Conservation (phyloP, 1,139 yeast genomes). For the Geotrichum candidum region DNA sequence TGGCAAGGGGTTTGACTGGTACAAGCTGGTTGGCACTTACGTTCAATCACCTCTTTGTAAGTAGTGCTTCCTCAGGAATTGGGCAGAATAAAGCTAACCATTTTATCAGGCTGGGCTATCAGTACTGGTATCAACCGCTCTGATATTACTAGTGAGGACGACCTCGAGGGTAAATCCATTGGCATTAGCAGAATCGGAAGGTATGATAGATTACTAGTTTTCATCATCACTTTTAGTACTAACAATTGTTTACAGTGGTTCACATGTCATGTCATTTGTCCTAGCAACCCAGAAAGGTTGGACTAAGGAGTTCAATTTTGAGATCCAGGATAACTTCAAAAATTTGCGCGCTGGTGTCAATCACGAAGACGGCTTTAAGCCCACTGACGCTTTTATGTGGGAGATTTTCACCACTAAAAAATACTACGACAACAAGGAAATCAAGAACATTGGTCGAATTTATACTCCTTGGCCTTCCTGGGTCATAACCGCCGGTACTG, state of each 20-base stretch:
- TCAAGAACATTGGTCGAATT: conserved; percentile 77
- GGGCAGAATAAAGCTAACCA: neutral
- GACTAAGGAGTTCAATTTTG: conserved; percentile 43
- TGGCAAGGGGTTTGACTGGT: conserved; percentile 60
- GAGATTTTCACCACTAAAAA: conserved; percentile 84
- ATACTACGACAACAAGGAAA: conserved; percentile 73
- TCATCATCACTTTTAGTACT: neutral
- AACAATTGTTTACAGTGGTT: conserved; percentile 47
- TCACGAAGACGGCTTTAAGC: conserved; percentile 35
- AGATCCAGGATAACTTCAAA: conserved; percentile 60
- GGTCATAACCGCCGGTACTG: conserved; percentile 58
- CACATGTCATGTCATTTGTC: conserved; percentile 86
- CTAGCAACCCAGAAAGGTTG: conserved; percentile 55
- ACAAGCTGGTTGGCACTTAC: conserved; percentile 70
- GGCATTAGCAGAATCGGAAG: conserved; percentile 82
- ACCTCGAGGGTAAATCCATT: conserved; percentile 56
- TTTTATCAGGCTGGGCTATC: conserved; percentile 60
- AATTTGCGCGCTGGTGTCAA: conserved; percentile 78
- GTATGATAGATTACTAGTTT: neutral
- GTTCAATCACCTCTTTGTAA: conserved; percentile 72
- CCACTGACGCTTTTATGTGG: conserved; percentile 91
- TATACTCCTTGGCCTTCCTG: conserved; percentile 97
- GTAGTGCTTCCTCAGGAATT: conserved; percentile 6
- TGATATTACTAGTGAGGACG: conserved; percentile 46
- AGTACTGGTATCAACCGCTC: conserved; percentile 63